Evolutionary conservation across 257 asterid species (phyloP).

Genomic region (Petunia axillaris): DNA sequence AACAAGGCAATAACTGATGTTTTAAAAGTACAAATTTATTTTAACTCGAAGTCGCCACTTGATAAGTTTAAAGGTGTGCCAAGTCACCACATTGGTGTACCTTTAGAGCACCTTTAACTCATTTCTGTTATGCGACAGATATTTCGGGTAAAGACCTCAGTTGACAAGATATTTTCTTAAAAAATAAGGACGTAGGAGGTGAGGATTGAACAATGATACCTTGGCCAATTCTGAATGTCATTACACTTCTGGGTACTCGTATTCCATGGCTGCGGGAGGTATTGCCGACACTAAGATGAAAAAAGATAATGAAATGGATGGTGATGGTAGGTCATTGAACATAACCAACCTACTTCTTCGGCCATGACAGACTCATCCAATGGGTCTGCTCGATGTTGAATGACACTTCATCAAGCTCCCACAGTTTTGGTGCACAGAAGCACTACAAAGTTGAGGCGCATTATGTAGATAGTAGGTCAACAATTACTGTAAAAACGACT

Average conservation of each 20-base stretch:
- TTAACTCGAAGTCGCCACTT: too few species aligned
- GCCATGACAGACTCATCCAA: constrained; percentile 67
- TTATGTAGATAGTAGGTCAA: constrained; percentile 50
- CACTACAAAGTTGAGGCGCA: constrained; percentile 36
- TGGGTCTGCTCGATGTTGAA: constrained; percentile 58
- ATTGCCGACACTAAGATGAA: constrained; percentile 35
- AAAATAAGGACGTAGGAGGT: constrained; percentile 27
- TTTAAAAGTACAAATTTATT: too few species aligned
- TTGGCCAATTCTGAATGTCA: constrained; percentile 36
- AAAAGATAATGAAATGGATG: constrained; percentile 27
- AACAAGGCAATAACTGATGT: too few species aligned
- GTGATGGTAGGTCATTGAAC: constrained; percentile 45
- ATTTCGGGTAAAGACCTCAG: too few species aligned
- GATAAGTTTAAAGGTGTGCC: too few species aligned
- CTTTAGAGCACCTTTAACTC: too few species aligned
- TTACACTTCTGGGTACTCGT: constrained; percentile 41
- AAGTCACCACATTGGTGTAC: too few species aligned
- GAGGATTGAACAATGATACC: constrained; percentile 24
- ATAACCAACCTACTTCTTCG: constrained; percentile 54
- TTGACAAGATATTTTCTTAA: constrained; percentile 31
- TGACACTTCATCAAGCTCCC: constrained; percentile 60
- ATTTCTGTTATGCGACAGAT: too few species aligned
- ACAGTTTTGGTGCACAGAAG: constrained; percentile 44
- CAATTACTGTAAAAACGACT: constrained; percentile 62
- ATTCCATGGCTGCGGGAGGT: constrained; percentile 37